Base-by-base conservation (phyloP, 2,329 filamentous ascomycete genomes). In the Diaporthe citriasiana region DNA sequence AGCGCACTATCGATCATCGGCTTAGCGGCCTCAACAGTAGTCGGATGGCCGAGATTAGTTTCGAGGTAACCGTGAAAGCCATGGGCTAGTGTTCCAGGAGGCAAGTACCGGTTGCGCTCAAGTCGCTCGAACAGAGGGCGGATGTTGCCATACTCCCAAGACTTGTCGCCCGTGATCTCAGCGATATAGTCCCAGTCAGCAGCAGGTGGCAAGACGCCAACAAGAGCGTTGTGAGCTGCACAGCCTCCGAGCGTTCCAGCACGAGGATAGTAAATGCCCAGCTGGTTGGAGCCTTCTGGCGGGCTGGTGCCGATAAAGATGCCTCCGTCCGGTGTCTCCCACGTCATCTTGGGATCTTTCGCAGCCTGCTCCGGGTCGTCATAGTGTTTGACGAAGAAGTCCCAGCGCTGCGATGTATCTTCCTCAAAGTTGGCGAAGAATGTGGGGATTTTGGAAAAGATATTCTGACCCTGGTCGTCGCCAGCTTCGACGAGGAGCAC, bases 351-450 rank as follows among this genome's bases (percentile, higher is more conserved):
- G 59, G 83, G 83, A 77, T 86, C 82, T 76, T 88, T 82, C 70
- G 83, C 82, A 72, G 87, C 85, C 42, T 85, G 83, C 12, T 81
- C 81, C 65, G 87, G 81, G 77, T 90, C 85, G 9, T 83, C 82
- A 77, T 88, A 90, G 79, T 90, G 87, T 70, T 85, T 84, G 70
- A 90, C 88, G 75, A 85, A 91, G 80, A 87, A 91, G 80, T 89
- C 87, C 89, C 88, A 91, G 70, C 83, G 81, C 79, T 87, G 83
- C 15, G 82, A 82, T 53, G 83, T 80, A 76, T 89, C 85, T 77
- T 88, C 84, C 56, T 85, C 86, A 22, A 85, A 84, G 66, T 84
- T 81, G 38, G 83, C 82, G 73, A 85, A 85, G 74, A 87, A 84
- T 0, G 84, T 84, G n/a, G 87, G 86, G 7, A 89, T 84, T 22